Evolutionary conservation across 768 basidiomycete species (phyloP).

Genomic region (Tulasnella sp.): DNA sequence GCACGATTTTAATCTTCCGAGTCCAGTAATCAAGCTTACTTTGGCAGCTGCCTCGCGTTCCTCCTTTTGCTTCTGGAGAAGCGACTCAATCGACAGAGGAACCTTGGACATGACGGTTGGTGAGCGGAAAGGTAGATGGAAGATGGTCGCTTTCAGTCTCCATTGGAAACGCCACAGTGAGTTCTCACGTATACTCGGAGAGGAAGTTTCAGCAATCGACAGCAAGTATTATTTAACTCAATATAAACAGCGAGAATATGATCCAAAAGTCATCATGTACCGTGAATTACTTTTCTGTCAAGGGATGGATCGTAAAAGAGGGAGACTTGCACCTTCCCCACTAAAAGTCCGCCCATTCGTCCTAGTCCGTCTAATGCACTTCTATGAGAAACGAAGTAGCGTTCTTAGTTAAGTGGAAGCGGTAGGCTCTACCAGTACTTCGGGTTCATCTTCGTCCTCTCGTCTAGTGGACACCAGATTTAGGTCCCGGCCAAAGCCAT

Average conservation of each 20-base stretch:
- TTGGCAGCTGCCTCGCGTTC: constrained; percentile 88
- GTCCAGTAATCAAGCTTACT: constrained; percentile 32
- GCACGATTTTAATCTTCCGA: not conserved
- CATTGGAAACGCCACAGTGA: not conserved
- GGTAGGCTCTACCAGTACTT: not conserved
- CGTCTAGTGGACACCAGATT: constrained; percentile 45
- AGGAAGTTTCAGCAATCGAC: not conserved
- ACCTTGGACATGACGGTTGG: constrained; percentile 24
- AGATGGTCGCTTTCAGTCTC: not conserved
- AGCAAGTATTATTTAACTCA: not conserved
- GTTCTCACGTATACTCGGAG: not conserved
- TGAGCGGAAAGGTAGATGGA: not conserved
- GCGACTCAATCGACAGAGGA: constrained; percentile 79
- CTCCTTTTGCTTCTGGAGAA: constrained; percentile 75
- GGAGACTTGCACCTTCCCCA: no score
- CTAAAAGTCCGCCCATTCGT: no score
- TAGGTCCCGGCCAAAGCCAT: constrained; percentile 63
- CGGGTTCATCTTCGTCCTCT: constrained; percentile 33
- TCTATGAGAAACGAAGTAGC: not conserved
- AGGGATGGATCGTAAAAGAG: no score
- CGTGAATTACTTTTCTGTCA: no score
- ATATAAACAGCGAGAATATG: not conserved
- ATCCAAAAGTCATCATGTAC: not conserved
- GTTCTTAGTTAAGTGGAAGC: not conserved
- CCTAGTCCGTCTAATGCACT: no score